Evolutionary conservation across 257 asterid genomes (phyloP), one percentile per base, ranked within the genome.

Genomic region (Cinchona pubescens): DNA sequence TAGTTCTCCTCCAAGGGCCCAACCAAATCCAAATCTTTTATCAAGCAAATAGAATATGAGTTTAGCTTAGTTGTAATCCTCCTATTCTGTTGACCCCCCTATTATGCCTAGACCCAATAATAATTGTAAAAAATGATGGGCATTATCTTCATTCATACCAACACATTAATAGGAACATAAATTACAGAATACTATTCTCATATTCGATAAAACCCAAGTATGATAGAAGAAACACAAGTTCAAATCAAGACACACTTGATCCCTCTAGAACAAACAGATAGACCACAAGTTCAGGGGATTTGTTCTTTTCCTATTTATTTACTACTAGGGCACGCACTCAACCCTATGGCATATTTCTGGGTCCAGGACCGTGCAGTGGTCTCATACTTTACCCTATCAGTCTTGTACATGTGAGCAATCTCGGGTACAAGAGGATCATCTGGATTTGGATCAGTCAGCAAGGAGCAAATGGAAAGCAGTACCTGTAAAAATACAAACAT

Each of bases 341-440:
- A 21, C 91, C 92, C 95, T n/a, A 87, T 90, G 29, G 92, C 97
- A 48, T 87, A 88, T 79, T 90, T 90, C 87, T 88, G 94, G 65
- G 97, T 92, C 97, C 96, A 92, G 55, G 89, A 79, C 64, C 93
- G 89, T 23, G 94, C 96, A 25, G 94, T 92, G 67, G 83, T 77
- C 85, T 90, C 97, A 14, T 92, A 92, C 88, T 90, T 88, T 60
- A 72, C 77, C 76, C 83, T 87, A 53, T 92, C 91, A 0, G 86
- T 87, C 90, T 87, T 92, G 89, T 92, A 92, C 80, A 75, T 83
- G 79, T 90, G 89, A 76, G 97, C 97, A 67, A 92, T 90, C 83
- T 92, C 96, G 2, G 96, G 96, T 67, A 90, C 96, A 34, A 91
- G 90, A 34, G 97, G 97, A 80, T 91, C 97, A 40, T 90, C 92